Conservation (phyloP, 495 filamentous ascomycete genomes). For the Halenospora varia region DNA sequence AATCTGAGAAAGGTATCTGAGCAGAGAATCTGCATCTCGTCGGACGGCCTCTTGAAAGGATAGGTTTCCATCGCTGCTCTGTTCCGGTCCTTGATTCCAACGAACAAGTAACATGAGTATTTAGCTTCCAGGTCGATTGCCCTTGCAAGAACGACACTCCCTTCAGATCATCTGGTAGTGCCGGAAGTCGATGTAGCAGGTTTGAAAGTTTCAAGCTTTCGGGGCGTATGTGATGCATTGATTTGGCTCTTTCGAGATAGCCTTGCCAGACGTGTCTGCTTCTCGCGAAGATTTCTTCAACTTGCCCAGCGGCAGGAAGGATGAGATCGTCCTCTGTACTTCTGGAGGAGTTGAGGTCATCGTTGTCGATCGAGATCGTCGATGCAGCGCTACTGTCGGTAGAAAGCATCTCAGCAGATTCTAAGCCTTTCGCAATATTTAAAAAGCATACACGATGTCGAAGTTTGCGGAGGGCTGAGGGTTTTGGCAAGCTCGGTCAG, state of each 20-base stretch:
- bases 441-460: too few species aligned
- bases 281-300: neutral
- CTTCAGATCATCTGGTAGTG: constrained; percentile 3
- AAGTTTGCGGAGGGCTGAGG: too few species aligned
- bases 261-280: neutral
- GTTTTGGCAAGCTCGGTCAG: too few species aligned
- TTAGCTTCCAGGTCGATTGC: neutral
- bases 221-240: neutral
- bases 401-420: too few species aligned
- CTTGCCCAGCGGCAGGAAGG: neutral
- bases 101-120: neutral
- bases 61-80: neutral
- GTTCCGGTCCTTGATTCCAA: neutral
- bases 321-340: constrained; percentile 1
- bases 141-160: neutral
- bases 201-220: constrained; percentile 2
- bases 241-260: constrained; percentile 1
- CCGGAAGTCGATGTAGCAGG: neutral
- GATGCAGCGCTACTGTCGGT: neutral
- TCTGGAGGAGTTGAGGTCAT: neutral
- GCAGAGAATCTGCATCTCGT: neutral
- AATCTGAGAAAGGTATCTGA: neutral
- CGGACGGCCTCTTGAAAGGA: neutral
- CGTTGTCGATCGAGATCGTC: neutral
- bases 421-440: too few species aligned